Evolutionary conservation across 2,329 filamentous ascomycete species (phyloP), one percentile per base, ranked within the genome.

Genomic region (Fusarium mangiferae): DNA sequence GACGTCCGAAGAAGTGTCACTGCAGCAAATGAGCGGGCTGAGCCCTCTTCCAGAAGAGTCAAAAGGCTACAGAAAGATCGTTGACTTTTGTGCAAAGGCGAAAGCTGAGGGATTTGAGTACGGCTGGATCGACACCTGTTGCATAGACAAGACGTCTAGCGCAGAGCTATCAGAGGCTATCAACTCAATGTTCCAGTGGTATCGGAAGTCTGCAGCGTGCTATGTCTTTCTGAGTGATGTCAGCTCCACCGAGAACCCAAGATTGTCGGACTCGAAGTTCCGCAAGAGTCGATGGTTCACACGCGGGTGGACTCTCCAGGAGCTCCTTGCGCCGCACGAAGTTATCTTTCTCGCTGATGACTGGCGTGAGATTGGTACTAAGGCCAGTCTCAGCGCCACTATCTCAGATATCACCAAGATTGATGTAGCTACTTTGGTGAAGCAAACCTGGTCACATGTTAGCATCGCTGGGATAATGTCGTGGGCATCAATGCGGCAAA

Each of bases 131-230:
- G 66, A 69, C 5, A 69, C 66, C 22, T 69, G 66, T 8, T 70
- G 66, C 1, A 69, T 69, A 35, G 66, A 69, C 39, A 69, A 69
- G 13, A 69, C 66, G 2, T 69, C 65, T 7, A 69, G 66, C 7
- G 66, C 66, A 7, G 66, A 69, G 26, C 30, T 69, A 2, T 69
- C 66, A 0, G 66, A 69, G 2, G 65, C 66, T 0, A 69, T 69
- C 5, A 69, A 69, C 24, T 70, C 65, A 0, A 69, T 69, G 66
- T 70, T 69, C 1, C 57, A 46, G 17, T 69, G 66, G 66, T 69
- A 69, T 15, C 24, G 58, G 3, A 28, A 42, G 2, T 41, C 66
- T 15, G 66, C 41, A 8, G 66, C 66, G 13, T 69, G 66, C 9
- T 69, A 69, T 26, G 66, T 70, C 0, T 57, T 64, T 13, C 24